Percentiles rank a stretch among this genome's conserved stretches.
Evolutionary conservation across 768 basidiomycete genomes (phyloP).

Genomic region (Xerocomellus dryophilus): DNA sequence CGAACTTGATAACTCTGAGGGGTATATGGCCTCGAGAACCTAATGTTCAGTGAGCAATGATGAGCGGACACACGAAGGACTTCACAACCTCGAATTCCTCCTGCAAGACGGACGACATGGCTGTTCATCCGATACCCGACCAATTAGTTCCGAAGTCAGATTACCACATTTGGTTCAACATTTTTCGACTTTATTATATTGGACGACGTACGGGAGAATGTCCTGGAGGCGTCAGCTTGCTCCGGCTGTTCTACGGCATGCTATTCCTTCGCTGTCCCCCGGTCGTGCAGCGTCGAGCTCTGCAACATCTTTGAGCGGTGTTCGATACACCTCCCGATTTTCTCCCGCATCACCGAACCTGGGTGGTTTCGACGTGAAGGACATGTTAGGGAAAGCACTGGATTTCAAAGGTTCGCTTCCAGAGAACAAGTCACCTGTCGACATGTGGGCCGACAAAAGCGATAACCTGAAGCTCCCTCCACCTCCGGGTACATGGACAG

Average conservation of each 20-base stretch:
- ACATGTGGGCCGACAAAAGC: slow-evolving; percentile 35
- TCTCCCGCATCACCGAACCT: slow-evolving; percentile 3
- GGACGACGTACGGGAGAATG: slow-evolving; percentile 13
- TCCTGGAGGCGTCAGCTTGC: slow-evolving; percentile 18
- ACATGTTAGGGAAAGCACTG: slow-evolving; percentile 17
- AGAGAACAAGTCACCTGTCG: slow-evolving; percentile 31
- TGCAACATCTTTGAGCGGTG: not conserved
- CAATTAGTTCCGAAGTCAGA: slow-evolving; percentile 15
- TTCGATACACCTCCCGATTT: slow-evolving; percentile 9
- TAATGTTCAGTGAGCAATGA: slow-evolving; percentile 32
- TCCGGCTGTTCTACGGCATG: slow-evolving; percentile 13
- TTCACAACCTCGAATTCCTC: slow-evolving; percentile 86
- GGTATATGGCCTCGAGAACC: slow-evolving; percentile 96
- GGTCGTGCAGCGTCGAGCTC: not conserved
- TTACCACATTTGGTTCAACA: slow-evolving; percentile 15
- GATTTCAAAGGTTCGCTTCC: slow-evolving; percentile 9
- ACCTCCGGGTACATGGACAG: slow-evolving; percentile 55
- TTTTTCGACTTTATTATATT: slow-evolving; percentile 5
- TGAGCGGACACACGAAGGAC: slow-evolving; percentile 6
- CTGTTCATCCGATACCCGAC: slow-evolving; percentile 27
- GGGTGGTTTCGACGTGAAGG: slow-evolving; percentile 6
- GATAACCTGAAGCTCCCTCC: slow-evolving; percentile 24
- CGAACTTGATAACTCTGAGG: slow-evolving; percentile 89
- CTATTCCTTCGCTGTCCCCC: not conserved
- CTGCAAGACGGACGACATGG: slow-evolving; percentile 61